These are phyloP conservation scores for Hypoxylon crocopeplum DNA, from an alignment of 495 filamentous ascomycete species.

Conservation along the genomic window DNA sequence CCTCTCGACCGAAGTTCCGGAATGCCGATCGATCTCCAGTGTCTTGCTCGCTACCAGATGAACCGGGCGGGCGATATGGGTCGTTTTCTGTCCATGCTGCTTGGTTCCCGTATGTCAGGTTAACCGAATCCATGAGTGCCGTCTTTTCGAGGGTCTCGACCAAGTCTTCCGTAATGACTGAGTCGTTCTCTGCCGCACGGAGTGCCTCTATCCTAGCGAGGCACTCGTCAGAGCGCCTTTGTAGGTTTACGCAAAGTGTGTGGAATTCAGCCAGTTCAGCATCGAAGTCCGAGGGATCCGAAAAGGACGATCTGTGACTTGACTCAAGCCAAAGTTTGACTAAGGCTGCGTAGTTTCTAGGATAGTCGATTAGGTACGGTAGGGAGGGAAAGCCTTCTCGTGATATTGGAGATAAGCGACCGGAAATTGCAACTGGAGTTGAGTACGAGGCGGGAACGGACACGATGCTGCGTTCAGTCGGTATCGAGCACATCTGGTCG, in stretches of 20 bases:
- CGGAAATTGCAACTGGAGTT: slow-evolving; percentile 90
- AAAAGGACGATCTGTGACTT: slow-evolving; percentile 50
- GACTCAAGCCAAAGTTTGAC: slow-evolving; percentile 85
- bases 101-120: slow-evolving; percentile 40
- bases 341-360: slow-evolving; percentile 85
- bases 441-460: slow-evolving; percentile 85
- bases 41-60: slow-evolving; percentile 59
- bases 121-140: slow-evolving; percentile 53
- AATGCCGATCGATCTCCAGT: slow-evolving; percentile 48
- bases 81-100: slow-evolving; percentile 47
- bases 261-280: slow-evolving; percentile 78
- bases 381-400: slow-evolving; percentile 94
- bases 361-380: slow-evolving; percentile 91
- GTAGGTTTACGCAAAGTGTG: slow-evolving; percentile 71
- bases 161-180: slow-evolving; percentile 70
- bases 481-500: slow-evolving; percentile 83
- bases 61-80: slow-evolving; percentile 48
- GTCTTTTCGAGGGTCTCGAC: slow-evolving; percentile 77
- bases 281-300: slow-evolving; percentile 56
- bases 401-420: slow-evolving; percentile 78
- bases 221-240: slow-evolving; percentile 76
- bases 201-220: slow-evolving; percentile 56
- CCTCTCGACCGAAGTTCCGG: slow-evolving; percentile 51
- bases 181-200: slow-evolving; percentile 70
- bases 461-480: slow-evolving; percentile 68